Evolutionary conservation across 1,284 basidiomycete genomes (phyloP).

Genomic region (Malassezia sp.): DNA sequence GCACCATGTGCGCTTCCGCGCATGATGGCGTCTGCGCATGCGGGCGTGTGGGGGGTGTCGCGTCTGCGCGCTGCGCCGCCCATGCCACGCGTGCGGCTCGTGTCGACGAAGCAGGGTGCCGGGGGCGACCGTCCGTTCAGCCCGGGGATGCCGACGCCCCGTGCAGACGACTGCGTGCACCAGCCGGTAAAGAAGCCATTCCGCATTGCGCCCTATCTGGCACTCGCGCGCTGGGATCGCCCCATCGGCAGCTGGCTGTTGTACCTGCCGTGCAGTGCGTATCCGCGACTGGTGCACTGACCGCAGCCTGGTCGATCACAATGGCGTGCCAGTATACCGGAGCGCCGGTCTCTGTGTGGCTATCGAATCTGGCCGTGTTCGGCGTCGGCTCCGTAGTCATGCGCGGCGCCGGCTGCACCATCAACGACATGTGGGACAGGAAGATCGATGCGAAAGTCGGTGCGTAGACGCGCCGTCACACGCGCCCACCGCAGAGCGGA

Average conservation of each 20-base stretch:
- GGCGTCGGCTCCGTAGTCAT: slow-evolving; percentile 83
- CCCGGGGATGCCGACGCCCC: too few species aligned
- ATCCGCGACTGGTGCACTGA: slow-evolving; percentile 53
- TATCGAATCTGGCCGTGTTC: slow-evolving; percentile 58
- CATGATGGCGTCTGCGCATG: too few species aligned
- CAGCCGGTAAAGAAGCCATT: too few species aligned
- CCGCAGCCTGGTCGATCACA: slow-evolving; percentile 38
- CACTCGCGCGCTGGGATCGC: slow-evolving; percentile 80
- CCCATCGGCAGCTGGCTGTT: slow-evolving; percentile 85
- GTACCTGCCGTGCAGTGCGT: slow-evolving; percentile 66
- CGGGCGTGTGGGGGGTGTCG: too few species aligned
- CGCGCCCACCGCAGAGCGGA: slow-evolving; percentile 52
- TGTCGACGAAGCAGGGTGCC: too few species aligned
- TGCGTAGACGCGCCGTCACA: slow-evolving; percentile 54
- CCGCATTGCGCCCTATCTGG: slow-evolving; percentile 74
- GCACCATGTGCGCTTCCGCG: too few species aligned
- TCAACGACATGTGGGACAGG: slow-evolving; percentile 98
- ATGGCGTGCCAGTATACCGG: slow-evolving; percentile 34
- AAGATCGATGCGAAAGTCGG: slow-evolving; percentile 80
- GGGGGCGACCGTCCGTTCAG: too few species aligned
- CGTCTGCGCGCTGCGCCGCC: too few species aligned
- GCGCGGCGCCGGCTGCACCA: slow-evolving; percentile 96
- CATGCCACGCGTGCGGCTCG: too few species aligned
- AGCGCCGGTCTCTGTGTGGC: slow-evolving; percentile 21
- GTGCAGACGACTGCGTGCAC: too few species aligned